phyloP scores from a whole-genome alignment of 345 rosid species.

The Isatis tinctoria region DNA sequence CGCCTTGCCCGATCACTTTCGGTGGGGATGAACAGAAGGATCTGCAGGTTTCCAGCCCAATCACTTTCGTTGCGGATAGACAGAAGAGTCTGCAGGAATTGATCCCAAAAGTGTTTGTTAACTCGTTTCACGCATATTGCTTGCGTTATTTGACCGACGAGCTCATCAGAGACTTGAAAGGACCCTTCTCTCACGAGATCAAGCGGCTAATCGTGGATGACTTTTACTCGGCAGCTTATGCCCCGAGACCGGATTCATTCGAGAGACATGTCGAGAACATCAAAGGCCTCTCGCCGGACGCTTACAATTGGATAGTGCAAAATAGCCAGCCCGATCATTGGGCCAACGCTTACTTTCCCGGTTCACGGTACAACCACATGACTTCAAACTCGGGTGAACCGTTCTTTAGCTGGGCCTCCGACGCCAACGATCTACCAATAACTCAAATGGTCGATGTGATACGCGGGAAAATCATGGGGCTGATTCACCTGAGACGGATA shows the following conservation, averaged over 20 bases:
- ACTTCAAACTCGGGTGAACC: constrained; percentile 75
- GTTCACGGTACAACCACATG: constrained; percentile 84
- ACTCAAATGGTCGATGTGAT: constrained; percentile 91
- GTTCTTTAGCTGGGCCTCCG: constrained; percentile 78
- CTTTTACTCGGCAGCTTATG: constrained; percentile 69
- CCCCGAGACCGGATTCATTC: constrained; percentile 56
- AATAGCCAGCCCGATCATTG: constrained; percentile 80
- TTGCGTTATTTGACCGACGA: constrained; percentile 65
- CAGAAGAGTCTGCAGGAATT: constrained; percentile 73
- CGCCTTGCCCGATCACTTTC: constrained; percentile 61
- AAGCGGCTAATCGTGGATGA: constrained; percentile 78
- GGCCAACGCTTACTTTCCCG: constrained; percentile 85
- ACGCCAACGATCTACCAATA: constrained; percentile 82
- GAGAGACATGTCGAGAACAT: constrained; percentile 63
- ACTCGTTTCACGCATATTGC: constrained; percentile 72
- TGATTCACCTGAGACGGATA: constrained; percentile 47
- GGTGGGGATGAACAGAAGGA: constrained; percentile 73
- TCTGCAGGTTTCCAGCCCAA: constrained; percentile 50
- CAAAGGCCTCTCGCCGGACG: constrained; percentile 70
- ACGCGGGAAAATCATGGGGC: constrained; percentile 65
- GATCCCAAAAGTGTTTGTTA: constrained; percentile 56
- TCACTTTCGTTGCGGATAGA: constrained; percentile 83
- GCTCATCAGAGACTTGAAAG: constrained; percentile 75
- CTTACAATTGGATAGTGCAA: constrained; percentile 73
- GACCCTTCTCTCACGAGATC: constrained; percentile 86